Conservation (phyloP, 176 grass and related monocot genomes). For the Carex parvula region DNA sequence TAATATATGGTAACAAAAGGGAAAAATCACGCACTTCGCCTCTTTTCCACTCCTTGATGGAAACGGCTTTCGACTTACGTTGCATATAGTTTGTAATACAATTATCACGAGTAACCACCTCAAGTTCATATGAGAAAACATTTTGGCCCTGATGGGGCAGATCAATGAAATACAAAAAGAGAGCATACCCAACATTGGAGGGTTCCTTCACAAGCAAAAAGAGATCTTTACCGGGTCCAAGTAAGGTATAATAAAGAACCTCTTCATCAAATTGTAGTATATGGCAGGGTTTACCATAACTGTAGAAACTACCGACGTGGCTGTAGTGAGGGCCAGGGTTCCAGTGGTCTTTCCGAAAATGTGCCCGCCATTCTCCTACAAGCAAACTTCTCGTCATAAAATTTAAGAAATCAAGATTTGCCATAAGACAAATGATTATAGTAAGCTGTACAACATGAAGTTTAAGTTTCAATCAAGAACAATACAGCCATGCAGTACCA, state of each 20-base stretch:
- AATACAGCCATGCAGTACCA: too few relatives aligned
- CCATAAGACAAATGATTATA: too few relatives aligned
- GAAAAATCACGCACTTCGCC: conserved; percentile 18
- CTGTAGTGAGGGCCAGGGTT: background rate
- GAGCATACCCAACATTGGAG: conserved; percentile 24
- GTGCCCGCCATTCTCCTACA: conserved; percentile 38
- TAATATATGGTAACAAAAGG: conserved; percentile 46
- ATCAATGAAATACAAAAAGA: conserved; percentile 46
- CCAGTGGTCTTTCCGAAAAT: conserved; percentile 47
- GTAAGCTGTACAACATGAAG: too few relatives aligned
- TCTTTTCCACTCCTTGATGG: conserved; percentile 25
- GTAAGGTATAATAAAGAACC: conserved; percentile 44
- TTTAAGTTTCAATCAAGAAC: too few relatives aligned
- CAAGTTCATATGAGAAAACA: conserved; percentile 46
- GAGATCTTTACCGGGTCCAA: conserved; percentile 50
- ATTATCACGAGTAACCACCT: background rate
- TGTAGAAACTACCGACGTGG: conserved; percentile 6
- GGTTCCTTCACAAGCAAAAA: conserved; percentile 58
- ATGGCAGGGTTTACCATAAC: conserved; percentile 27
- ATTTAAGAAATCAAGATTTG: too few relatives aligned
- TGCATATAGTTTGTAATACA: conserved; percentile 26
- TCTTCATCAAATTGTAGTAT: conserved; percentile 28
- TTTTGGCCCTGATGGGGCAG: conserved; percentile 14
- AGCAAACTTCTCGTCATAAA: background rate
- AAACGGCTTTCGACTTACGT: conserved; percentile 33